Percentiles rank a stretch among this genome's conserved stretches.
phyloP scores from a whole-genome alignment of 1,284 basidiomycete genomes.

The Cryptococcus jaspeensis region DNA sequence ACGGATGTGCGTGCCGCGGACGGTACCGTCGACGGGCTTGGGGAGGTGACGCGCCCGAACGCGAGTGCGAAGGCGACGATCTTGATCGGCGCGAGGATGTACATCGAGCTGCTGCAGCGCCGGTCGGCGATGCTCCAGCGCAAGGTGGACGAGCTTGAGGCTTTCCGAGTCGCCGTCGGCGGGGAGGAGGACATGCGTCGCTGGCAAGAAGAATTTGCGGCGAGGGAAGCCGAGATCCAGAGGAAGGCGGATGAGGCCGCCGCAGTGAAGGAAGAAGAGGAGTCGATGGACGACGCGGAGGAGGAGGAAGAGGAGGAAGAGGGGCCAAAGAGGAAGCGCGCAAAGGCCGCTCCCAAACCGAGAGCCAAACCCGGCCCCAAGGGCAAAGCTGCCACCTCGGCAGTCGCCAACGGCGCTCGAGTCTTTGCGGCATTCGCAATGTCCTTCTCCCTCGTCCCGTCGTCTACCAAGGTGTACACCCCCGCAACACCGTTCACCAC shows the following conservation, averaged over 20 bases:
- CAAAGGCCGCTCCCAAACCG: conserved; percentile 10
- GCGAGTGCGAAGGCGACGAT: conserved; percentile 51
- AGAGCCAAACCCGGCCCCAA: conserved; percentile 17
- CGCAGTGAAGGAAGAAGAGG: conserved; percentile 22
- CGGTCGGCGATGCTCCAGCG: conserved; percentile 38
- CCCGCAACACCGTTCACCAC: conserved; percentile 4
- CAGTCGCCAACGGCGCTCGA: conserved; percentile 21
- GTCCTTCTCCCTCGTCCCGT: conserved; percentile 43
- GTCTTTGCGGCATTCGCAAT: conserved; percentile 48
- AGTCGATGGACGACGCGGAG: conserved; percentile 26
- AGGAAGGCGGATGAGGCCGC: conserved; percentile 22
- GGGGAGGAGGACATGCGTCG: conserved; percentile 30
- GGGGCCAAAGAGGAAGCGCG: conserved; percentile 20
- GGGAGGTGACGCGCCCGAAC: conserved; percentile 48
- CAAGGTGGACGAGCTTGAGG: conserved; percentile 40
- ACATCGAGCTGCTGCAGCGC: conserved; percentile 48
- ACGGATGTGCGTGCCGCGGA: conserved; percentile 45
- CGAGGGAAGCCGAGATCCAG: conserved; percentile 29
- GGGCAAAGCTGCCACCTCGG: conserved; percentile 12
- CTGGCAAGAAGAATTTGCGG: conserved; percentile 42
- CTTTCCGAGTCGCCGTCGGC: conserved; percentile 33
- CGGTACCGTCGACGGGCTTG: conserved; percentile 50
- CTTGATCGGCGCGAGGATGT: conserved; percentile 48
- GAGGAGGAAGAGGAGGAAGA: conserved; percentile 34
- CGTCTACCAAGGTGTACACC: conserved; percentile 11